phyloP scores from a whole-genome alignment of 2,329 filamentous ascomycete species.

The Taxawa tesnikishii region DNA sequence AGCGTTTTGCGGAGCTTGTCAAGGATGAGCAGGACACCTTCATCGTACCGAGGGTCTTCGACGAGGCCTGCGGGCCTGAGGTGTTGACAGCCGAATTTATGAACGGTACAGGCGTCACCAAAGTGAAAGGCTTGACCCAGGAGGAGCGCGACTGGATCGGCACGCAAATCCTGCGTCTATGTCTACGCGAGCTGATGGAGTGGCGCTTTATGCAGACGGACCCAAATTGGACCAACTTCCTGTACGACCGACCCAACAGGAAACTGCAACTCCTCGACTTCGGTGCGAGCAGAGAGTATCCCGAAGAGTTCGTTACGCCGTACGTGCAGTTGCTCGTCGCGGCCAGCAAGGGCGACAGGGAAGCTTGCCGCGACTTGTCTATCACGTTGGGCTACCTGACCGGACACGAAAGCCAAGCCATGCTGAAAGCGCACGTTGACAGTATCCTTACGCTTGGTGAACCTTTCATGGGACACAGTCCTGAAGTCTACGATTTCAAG shows the following conservation, averaged over 20 bases:
- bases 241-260: slow-evolving; percentile 41
- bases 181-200: slow-evolving; percentile 82
- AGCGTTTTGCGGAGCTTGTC: slow-evolving; percentile 67
- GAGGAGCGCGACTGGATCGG: slow-evolving; percentile 91
- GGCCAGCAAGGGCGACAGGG: slow-evolving; percentile 58
- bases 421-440: slow-evolving; percentile 83
- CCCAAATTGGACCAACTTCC: slow-evolving; percentile 98
- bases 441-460: slow-evolving; percentile 85
- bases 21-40: slow-evolving; percentile 63
- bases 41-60: slow-evolving; percentile 63
- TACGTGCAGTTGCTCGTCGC: slow-evolving; percentile 75
- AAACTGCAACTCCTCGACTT: slow-evolving; percentile 91
- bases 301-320: slow-evolving; percentile 61
- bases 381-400: slow-evolving; percentile 81
- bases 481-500: slow-evolving; percentile 79
- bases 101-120: slow-evolving; percentile 74
- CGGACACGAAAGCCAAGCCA: slow-evolving; percentile 69
- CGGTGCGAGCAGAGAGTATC: slow-evolving; percentile 80
- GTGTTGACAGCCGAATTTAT: slow-evolving; percentile 92
- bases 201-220: slow-evolving; percentile 99
- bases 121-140: slow-evolving; percentile 59
- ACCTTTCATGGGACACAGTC: slow-evolving; percentile 61
- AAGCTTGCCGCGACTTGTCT: slow-evolving; percentile 53
- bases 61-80: slow-evolving; percentile 69
- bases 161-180: slow-evolving; percentile 82